Conservation (phyloP, 345 rosid species). For the Cardiospermum halicacabum region DNA sequence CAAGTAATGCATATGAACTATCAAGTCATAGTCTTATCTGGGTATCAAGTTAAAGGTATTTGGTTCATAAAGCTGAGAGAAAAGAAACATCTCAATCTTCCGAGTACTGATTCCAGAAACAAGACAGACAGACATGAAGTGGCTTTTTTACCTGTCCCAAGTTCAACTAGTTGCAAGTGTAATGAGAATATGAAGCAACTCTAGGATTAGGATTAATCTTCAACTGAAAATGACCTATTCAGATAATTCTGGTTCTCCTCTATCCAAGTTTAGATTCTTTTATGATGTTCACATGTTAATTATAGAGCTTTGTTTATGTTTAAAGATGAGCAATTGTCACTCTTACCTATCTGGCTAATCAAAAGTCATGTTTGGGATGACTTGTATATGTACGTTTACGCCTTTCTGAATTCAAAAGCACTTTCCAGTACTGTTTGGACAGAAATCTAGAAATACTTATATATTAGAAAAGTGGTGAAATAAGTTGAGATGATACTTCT, state of each 20-base stretch:
- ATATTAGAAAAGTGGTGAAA: too few relatives aligned
- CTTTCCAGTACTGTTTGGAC: too few relatives aligned
- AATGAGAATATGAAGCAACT: background rate
- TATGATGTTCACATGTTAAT: too few relatives aligned
- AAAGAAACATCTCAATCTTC: slow-evolving; percentile 11
- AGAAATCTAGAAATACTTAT: too few relatives aligned
- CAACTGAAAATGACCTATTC: background rate
- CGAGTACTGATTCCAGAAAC: slow-evolving; percentile 18
- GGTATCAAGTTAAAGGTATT: slow-evolving; percentile 19
- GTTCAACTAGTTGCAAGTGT: background rate
- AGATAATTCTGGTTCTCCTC: background rate
- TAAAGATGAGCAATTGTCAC: too few relatives aligned
- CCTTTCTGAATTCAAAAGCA: too few relatives aligned
- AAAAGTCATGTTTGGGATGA: too few relatives aligned
- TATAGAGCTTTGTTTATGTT: too few relatives aligned
- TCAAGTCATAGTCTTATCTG: slow-evolving; percentile 18
- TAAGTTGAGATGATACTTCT: too few relatives aligned
- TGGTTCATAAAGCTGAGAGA: slow-evolving; percentile 17
- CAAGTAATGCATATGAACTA: background rate
- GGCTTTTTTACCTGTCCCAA: slow-evolving; percentile 7
- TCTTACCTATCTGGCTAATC: too few relatives aligned
- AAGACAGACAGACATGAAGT: slow-evolving; percentile 2
- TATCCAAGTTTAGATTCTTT: background rate
- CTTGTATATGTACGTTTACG: too few relatives aligned
- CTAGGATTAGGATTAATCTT: background rate